Base-by-base conservation (phyloP, 2,329 filamentous ascomycete species). In the Ceratocystis destructans region DNA sequence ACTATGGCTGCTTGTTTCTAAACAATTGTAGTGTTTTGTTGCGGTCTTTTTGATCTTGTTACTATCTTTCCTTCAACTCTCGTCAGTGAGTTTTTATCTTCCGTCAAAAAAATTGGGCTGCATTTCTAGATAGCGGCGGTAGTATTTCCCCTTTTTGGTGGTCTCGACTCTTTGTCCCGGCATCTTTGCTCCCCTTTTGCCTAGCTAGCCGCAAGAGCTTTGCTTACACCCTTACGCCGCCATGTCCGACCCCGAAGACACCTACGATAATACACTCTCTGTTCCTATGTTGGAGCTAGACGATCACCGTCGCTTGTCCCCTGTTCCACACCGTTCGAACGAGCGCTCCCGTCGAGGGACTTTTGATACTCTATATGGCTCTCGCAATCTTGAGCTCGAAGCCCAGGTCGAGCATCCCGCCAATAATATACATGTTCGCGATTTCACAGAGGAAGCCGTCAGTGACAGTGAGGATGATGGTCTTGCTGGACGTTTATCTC, bases 381-480 rank as follows among this genome's bases (percentile, higher is more conserved):
- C 79, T 64, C 77, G 79, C 46, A 79, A 81, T 67, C 64, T 64
- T 8, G 61, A 68, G 61, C 33, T 66, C 12, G 67, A 68, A 22
- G 64, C 64, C 3, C 62, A 62, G 46, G 61, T 31, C 31, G 64
- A 70, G 75, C 76, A 33, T 71, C 72, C 64, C 71, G 63, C 15
- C 67, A 72, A n/a, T 71, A 75, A 75, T n/a, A 74, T 82, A 41
- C 75, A 76, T 31, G 81, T 89, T 48, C 84, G 90, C 66, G 91
- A 96, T 73, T 96, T 96, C 70, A 92, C 96, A 74, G 85, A 94
- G 71, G 91, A 90, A 15, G 80, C 96, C 44, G 78, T 87, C 48
- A 76, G 77, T 64, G 90, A 96, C 70, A 92, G 96, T 64, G 87
- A 89, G 53, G 76, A 77, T 64, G 92, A 96, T 64, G 87, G 89